Evolutionary conservation across 495 filamentous ascomycete genomes (phyloP).

Genomic region (Saxispiralis lemnorum): DNA sequence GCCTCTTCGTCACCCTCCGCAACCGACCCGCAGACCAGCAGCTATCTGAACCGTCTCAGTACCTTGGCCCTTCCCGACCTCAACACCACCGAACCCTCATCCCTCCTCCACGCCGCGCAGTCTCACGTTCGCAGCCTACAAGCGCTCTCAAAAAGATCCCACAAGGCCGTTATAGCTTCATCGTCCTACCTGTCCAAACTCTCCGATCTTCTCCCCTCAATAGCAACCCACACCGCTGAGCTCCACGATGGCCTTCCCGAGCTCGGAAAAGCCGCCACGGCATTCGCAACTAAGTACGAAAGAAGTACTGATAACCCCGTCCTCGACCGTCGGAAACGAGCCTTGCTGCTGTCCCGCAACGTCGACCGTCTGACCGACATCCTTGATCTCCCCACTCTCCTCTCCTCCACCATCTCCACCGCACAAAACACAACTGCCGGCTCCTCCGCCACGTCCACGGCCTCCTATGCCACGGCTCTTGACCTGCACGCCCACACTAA

Average conservation of each 20-base stretch:
- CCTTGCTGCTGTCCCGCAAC: slow-evolving; percentile 72
- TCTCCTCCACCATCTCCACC: slow-evolving; percentile 54
- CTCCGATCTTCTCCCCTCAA: slow-evolving; percentile 42
- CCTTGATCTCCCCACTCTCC: slow-evolving; percentile 72
- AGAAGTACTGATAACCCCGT: slow-evolving; percentile 53
- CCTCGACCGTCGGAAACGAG: slow-evolving; percentile 59
- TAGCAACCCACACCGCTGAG: slow-evolving; percentile 43
- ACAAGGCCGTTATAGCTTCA: slow-evolving; percentile 69
- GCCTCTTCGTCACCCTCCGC: slow-evolving; percentile 18
- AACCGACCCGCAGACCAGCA: slow-evolving; percentile 33
- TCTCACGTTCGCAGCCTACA: slow-evolving; percentile 75
- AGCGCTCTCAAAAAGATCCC: slow-evolving; percentile 76
- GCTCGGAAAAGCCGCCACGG: slow-evolving; percentile 59
- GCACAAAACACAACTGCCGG: slow-evolving; percentile 17
- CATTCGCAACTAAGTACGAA: slow-evolving; percentile 71
- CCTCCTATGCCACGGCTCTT: slow-evolving; percentile 75
- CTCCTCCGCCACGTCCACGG: slow-evolving; percentile 31
- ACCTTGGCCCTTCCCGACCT: slow-evolving; percentile 61
- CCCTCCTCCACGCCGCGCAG: slow-evolving; percentile 62
- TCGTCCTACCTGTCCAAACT: slow-evolving; percentile 60
- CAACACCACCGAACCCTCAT: slow-evolving; percentile 55
- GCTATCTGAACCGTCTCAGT: slow-evolving; percentile 64
- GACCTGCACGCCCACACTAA: slow-evolving; percentile 91
- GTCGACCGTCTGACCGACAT: slow-evolving; percentile 81
- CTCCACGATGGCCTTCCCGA: slow-evolving; percentile 56